Evolutionary conservation across 768 basidiomycete species (phyloP), one percentile per base, ranked within the genome.

Genomic region (Rhodotorula taiwanensis): DNA sequence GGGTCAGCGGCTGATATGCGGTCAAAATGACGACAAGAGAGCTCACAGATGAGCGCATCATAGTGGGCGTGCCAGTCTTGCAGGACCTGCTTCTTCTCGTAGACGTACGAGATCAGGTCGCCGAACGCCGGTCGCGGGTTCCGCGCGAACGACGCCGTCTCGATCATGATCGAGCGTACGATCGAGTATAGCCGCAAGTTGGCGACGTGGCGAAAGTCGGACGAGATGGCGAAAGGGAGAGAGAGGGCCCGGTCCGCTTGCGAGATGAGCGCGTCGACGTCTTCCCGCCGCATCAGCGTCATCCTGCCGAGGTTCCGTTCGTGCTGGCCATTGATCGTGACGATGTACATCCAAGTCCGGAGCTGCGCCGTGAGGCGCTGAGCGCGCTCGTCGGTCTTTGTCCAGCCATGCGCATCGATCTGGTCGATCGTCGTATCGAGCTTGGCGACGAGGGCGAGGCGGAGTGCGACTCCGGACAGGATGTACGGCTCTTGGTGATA

Each of bases 341-440:
- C 28, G 33, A 44, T 21, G 60, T 62, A 62, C 48, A 55, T 28
- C 54, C 53, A 62, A 16, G 36, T 39, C 15, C 60, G 53, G 2
- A 55, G 21, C 48, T 55, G 54, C 1, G 41, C 41, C 4, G 49
- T 51, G 5, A 62, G 42, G 9, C 52, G 30, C 5, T 31, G 53
- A 7, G 60, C 60, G 30, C 51, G 49, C 30, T 62, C 60, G 60
- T 62, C 60, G 18, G 54, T 55, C 42, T 50, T 30, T 21, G 31
- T n/a, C 39, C 34, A 39, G 11, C 60, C 60, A 31, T 55, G 54
- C n/a, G 39, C 60, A 14, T 55, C 48, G 47, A 62, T 43, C 50
- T 58, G 50, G 31, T 31, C 50, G 41, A 42, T 34, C 6, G 50
- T 33, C 30, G 49, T 52, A 9, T 58, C 58, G 42, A 58, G 28